phyloP scores from a whole-genome alignment of 257 asterid genomes.

The Penstemon davidsonii region DNA sequence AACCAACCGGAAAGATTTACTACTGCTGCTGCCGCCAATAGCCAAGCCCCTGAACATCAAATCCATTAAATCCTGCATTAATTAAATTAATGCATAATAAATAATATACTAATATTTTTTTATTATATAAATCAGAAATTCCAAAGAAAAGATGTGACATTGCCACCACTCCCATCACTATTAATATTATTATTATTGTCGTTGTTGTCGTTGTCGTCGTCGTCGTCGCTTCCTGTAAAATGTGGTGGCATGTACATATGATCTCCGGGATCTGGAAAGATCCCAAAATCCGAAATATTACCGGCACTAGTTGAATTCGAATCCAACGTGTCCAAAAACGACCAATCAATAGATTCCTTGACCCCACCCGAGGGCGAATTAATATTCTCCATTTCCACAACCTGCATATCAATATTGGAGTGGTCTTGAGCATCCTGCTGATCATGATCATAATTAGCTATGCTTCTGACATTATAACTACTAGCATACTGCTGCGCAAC shows the following conservation, averaged over 20 bases:
- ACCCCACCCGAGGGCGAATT: constrained; percentile 19
- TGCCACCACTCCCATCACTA: constrained; percentile 32
- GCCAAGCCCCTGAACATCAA: too few species aligned
- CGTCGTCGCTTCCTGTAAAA: not conserved
- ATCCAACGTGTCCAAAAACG: constrained; percentile 44
- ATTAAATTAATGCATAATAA: not conserved
- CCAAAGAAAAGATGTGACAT: constrained; percentile 49
- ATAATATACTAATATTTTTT: not conserved
- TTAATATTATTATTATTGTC: constrained; percentile 19
- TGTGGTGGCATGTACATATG: constrained; percentile 40
- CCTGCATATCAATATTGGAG: not conserved
- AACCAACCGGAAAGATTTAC: not conserved
- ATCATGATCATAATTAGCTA: not conserved
- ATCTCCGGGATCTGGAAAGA: constrained; percentile 45
- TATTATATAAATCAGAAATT: constrained; percentile 32
- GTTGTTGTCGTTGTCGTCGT: not conserved
- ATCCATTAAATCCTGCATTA: too few species aligned
- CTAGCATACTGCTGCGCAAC: constrained; percentile 48
- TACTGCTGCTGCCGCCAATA: too few species aligned
- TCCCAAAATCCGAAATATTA: constrained; percentile 38
- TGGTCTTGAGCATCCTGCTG: not conserved
- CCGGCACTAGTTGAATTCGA: constrained; percentile 19
- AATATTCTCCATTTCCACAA: constrained; percentile 14
- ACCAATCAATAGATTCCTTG: constrained; percentile 43
- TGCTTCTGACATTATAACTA: not conserved